A percentile compares a stretch with the other conserved stretches of the same genome.
Conservation (phyloP, 345 rosid species). For the Eucalyptus guilfoylei region DNA sequence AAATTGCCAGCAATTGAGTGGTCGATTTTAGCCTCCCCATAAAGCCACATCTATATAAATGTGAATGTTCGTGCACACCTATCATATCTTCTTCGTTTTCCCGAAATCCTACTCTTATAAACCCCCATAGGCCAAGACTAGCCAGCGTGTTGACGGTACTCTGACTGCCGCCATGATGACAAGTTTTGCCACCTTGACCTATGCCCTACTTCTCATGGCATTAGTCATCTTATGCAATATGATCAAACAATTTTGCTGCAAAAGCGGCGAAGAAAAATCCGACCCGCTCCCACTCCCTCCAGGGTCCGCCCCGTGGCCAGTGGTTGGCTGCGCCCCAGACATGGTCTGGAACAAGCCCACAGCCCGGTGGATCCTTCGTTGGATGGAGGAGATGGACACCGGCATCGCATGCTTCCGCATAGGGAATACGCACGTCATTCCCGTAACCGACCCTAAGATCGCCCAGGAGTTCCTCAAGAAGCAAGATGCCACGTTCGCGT, state of each 20-base stretch:
- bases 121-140: neutral
- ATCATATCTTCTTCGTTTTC: neutral
- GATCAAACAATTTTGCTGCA: neutral
- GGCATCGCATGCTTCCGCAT: too few species aligned
- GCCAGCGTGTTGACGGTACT: neutral
- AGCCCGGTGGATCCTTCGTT: too few species aligned
- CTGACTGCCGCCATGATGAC: neutral
- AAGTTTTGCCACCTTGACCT: neutral
- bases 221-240: neutral
- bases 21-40: neutral
- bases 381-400: too few species aligned
- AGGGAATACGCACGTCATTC: too few species aligned
- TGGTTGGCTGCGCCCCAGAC: neutral
- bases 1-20: neutral
- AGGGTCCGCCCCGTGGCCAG: neutral
- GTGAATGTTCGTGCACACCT: neutral
- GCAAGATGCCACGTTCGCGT: too few species aligned
- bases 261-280: neutral
- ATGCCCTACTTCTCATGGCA: neutral
- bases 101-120: neutral
- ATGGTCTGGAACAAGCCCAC: neutral
- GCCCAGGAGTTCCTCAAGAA: too few species aligned
- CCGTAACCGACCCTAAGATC: too few species aligned
- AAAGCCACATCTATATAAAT: neutral
- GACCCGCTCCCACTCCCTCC: neutral